Base-by-base conservation (phyloP, 192 early-diverging fungal species). In the Coemansia guatemalensis region DNA sequence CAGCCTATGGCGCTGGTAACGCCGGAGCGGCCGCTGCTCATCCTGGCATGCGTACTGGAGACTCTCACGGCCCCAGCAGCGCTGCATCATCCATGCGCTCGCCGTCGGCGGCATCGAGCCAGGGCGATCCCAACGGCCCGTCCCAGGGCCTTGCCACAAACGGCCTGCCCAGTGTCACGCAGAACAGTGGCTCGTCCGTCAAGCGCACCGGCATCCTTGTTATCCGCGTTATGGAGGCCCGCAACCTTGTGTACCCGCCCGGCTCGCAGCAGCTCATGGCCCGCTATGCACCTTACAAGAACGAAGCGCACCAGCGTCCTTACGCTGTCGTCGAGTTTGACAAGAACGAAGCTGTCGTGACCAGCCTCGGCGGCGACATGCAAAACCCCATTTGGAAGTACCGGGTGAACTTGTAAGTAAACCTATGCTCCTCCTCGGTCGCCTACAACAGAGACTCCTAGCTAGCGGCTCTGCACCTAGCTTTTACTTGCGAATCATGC, bases 251-350 rank as follows among this genome's bases (percentile, higher is more conserved):
- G 48, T 80, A 88, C 49, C 90, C 89, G 49, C 75, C 83, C 22
- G 88, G 85, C 41, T 88, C 62, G 63, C 83, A 73, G 55, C 81
- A 69, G 82, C 81, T 70, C 50, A 75, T 64, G 67, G 67, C 72
- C 51, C 78, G 76, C 70, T 84, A 77, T 60, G 77, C 71, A 60
- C 84, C 69, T 8, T 82, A 78, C 71, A 80, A 82, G 74, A 75
- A 76, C 67, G 81, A 78, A 62, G 82, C 71, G 62, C 81, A 83
- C 69, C 88, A 88, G 86, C 68, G 89, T 24, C 95, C 95, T 11
- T 97, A 95, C 69, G 88, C 86, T 5, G 92, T 97, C 17, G 82
- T 97, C 18, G 95, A 95, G 78, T 94, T 95, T 60, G 95, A 97
- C 82, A 94, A 95, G 83, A 95, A 95, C 74, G 93, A 97, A 71